These are phyloP conservation scores for Hibiscus trionum DNA, from an alignment of 345 rosid genomes.

Conservation along the genomic window DNA sequence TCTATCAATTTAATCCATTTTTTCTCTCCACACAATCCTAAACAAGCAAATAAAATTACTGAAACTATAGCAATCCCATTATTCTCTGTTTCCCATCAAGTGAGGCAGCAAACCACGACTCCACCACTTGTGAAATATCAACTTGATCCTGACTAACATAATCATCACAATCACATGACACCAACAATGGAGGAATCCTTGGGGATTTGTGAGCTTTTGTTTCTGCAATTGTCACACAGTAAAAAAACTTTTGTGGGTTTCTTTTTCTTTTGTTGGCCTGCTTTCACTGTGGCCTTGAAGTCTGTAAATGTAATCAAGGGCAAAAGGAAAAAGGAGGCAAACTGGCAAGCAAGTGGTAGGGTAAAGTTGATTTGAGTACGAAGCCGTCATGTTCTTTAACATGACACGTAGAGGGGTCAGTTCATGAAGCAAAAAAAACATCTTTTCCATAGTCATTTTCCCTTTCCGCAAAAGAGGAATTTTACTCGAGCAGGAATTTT, in stretches of 20 bases:
- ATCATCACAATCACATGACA: too few relatives aligned
- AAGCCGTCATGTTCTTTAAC: neutral
- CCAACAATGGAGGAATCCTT: neutral
- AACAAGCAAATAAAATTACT: too few relatives aligned
- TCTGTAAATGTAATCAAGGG: neutral
- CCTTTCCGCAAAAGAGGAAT: neutral
- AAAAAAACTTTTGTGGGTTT: too few relatives aligned
- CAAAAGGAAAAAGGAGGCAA: neutral
- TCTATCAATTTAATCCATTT: too few relatives aligned
- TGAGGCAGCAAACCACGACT: too few relatives aligned
- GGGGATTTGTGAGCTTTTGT: neutral
- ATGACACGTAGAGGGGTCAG: neutral
- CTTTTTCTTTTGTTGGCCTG: neutral
- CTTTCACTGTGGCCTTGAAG: neutral
- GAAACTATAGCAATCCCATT: too few relatives aligned
- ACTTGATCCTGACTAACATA: too few relatives aligned
- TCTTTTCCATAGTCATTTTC: neutral
- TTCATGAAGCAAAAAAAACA: neutral
- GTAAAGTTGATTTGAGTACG: slow-evolving; percentile 5
- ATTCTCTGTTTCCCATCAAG: too few relatives aligned
- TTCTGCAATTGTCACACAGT: neutral
- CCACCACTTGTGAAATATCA: too few relatives aligned
- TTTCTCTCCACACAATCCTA: too few relatives aligned
- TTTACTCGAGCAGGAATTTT: too few relatives aligned
- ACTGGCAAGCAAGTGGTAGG: neutral